Base-by-base conservation (phyloP, 2,329 filamentous ascomycete species). In the Bertia moriformis region DNA sequence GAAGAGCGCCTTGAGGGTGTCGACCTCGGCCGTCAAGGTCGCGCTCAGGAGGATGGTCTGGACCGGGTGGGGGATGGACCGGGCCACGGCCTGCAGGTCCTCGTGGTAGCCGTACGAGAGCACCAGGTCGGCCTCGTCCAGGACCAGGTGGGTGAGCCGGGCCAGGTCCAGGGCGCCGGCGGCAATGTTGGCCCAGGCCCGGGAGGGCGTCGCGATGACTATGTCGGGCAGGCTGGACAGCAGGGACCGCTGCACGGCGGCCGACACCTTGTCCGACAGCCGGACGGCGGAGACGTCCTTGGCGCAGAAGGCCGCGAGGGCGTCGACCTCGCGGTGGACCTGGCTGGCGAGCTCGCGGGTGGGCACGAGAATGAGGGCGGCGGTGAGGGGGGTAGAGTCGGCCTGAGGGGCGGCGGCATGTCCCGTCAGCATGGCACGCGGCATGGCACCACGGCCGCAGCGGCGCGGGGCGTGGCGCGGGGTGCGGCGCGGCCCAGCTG, bases 1-100 rank as follows among this genome's bases (percentile, higher is more conserved):
- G 58, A 98, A 93, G 19, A 95, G 69, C 2, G 73, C 75, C 55
- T 91, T 91, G 41, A 98, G 60, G 1, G 76, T 80, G 47, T 95
- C 82, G 3, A 96, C 78, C 51, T 98, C 91, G 1, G 80, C 75
- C 3, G 83, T 88, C 40, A 98, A 67, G 0, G 91, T 98, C 4
- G 91, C 91, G 47, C 86, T 94, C 77, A 93, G 93, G 54, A 98
- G 69, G 51, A 91, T 79, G 2, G 86, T 88, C 62, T 98, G 91
- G 0, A 93, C 73, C 2, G 83, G 83, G 53, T 83, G 83, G 1
- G 89, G 88, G 17, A 96, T 66, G 2, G 78, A 71, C 48, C 80
- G 75, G 0, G 87, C 71, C 22, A 98, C 69, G 48, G 75, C 81
- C 50, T 87, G 74, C 44, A 98, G 69, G 49, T 96, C 91, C 43